Conservation (phyloP, 495 filamentous ascomycete genomes). For the Penicillium flavigenum region DNA sequence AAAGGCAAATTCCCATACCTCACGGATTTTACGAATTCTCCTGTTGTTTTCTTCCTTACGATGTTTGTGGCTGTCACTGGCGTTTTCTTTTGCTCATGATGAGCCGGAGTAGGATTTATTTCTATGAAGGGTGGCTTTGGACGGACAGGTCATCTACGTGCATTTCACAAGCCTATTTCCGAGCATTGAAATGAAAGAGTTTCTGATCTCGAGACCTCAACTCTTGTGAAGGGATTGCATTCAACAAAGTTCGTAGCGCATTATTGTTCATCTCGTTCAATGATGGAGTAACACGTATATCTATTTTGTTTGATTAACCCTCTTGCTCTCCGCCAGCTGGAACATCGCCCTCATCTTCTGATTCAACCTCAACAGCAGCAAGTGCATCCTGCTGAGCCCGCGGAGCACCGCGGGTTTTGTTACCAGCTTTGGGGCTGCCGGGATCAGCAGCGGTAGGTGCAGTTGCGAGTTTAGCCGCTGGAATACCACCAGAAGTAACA, state of each 20-base stretch:
- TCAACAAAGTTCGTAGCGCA: neutral
- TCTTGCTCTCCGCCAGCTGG: slow-evolving; percentile 26
- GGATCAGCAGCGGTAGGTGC: slow-evolving; percentile 13
- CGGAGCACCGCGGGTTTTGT: slow-evolving; percentile 14
- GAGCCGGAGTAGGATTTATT: slow-evolving; percentile 3
- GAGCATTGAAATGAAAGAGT: neutral
- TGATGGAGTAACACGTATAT: neutral
- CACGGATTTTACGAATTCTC: slow-evolving; percentile 12
- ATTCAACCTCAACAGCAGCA: slow-evolving; percentile 34
- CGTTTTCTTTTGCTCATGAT: neutral
- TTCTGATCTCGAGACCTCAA: neutral
- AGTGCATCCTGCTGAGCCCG: slow-evolving; percentile 27
- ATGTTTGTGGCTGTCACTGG: slow-evolving; percentile 1
- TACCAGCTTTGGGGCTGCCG: neutral
- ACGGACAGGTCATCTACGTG: neutral
- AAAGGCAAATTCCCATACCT: neutral
- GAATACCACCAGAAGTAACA: slow-evolving; percentile 64
- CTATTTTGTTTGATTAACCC: slow-evolving; percentile 1
- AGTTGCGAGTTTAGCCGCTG: slow-evolving; percentile 44
- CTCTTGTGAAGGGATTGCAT: neutral
- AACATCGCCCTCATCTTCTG: slow-evolving; percentile 29
- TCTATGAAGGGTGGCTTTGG: neutral
- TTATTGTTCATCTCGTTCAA: neutral
- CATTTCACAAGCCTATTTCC: slow-evolving; percentile 1
- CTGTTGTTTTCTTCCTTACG: neutral